phyloP scores from a whole-genome alignment of 768 basidiomycete species.

The Austroboletus eburneus region DNA sequence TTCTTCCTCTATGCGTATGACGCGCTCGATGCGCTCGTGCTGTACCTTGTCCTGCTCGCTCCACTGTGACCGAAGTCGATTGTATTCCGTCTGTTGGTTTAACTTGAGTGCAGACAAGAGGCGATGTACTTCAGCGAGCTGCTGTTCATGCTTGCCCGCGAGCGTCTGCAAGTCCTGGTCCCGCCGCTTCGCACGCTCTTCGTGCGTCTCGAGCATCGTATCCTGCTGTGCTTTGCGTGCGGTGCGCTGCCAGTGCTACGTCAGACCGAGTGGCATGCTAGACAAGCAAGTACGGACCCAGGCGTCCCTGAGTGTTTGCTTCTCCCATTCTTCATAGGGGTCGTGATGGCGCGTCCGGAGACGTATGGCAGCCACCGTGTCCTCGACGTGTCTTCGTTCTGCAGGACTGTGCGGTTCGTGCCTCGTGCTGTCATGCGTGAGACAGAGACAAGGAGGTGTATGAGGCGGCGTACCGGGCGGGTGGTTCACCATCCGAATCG shows the following conservation, averaged over 20 bases:
- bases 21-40: constrained; percentile 57
- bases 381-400: constrained; percentile 37
- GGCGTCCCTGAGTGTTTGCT: constrained; percentile 43
- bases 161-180: constrained; percentile 28
- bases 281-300: constrained; percentile 30
- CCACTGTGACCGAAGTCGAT: constrained; percentile 42
- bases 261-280: neutral
- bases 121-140: constrained; percentile 48
- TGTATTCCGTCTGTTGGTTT: constrained; percentile 44
- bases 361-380: constrained; percentile 45
- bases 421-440: constrained; percentile 9
- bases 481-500: constrained; percentile 42
- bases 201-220: constrained; percentile 16
- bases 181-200: constrained; percentile 5
- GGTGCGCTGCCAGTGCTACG: constrained; percentile 27
- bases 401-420: constrained; percentile 23
- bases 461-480: constrained; percentile 4
- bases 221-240: constrained; percentile 34
- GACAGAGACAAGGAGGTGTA: neutral
- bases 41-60: constrained; percentile 40
- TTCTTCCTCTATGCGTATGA: constrained; percentile 61
- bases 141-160: constrained; percentile 41
- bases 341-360: constrained; percentile 41
- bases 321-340: constrained; percentile 51
- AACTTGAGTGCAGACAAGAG: constrained; percentile 42